A percentile compares a stretch with the other conserved stretches of the same genome.
These are phyloP conservation scores for Datisca glomerata DNA, from an alignment of 306 rosid species.

Conservation along the genomic window DNA sequence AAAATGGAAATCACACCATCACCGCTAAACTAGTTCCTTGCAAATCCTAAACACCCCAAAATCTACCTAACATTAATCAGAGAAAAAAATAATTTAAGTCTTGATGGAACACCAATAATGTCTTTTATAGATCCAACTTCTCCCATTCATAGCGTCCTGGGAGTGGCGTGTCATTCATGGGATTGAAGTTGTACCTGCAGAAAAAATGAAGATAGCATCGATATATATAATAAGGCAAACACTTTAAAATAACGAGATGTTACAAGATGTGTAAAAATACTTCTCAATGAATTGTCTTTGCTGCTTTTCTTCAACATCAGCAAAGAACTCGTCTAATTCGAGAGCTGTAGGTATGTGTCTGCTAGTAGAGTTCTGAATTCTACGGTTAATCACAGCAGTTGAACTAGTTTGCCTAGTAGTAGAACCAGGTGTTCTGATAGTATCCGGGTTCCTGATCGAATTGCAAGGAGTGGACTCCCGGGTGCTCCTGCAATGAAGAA, in stretches of 20 bases:
- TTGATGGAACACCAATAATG: slow-evolving; percentile 30
- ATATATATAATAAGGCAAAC: not conserved
- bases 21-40: slow-evolving; percentile 55
- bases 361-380: slow-evolving; percentile 30
- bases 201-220: slow-evolving; percentile 8
- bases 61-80: slow-evolving; percentile 25
- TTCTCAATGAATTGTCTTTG: slow-evolving; percentile 63
- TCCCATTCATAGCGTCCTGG: slow-evolving; percentile 85
- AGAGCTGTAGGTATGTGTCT: slow-evolving; percentile 60
- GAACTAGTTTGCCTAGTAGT: slow-evolving; percentile 55
- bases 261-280: slow-evolving; percentile 20
- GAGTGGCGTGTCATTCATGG: slow-evolving; percentile 68
- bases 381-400: slow-evolving; percentile 31
- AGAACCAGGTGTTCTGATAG: slow-evolving; percentile 67
- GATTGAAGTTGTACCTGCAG: slow-evolving; percentile 92
- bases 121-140: slow-evolving; percentile 45
- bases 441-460: slow-evolving; percentile 64
- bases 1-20: slow-evolving; percentile 88
- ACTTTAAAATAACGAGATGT: not conserved
- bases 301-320: slow-evolving; percentile 57
- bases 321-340: slow-evolving; percentile 82
- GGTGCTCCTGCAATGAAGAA: slow-evolving; percentile 51
- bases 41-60: slow-evolving; percentile 18
- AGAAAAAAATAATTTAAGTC: slow-evolving; percentile 13
- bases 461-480: slow-evolving; percentile 89